phyloP scores from a whole-genome alignment of 2,329 filamentous ascomycete genomes.

The Penicillium sp. region DNA sequence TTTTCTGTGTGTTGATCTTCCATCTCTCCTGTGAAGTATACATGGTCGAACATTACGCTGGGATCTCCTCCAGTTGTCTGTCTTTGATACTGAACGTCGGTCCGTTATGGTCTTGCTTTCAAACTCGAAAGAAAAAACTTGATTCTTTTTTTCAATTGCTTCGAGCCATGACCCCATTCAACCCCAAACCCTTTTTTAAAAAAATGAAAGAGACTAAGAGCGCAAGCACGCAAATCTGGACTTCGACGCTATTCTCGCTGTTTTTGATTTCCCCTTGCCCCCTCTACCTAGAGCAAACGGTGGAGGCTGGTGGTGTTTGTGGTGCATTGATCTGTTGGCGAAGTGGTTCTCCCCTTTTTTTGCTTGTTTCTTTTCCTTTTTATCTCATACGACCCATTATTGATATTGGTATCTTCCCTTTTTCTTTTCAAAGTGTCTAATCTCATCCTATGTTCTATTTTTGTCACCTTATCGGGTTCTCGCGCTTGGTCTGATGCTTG shows the following conservation, averaged over 20 bases:
- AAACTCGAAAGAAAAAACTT: background rate
- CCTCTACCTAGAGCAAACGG: conserved; percentile 37
- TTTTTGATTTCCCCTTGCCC: conserved; percentile 27
- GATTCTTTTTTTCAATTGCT: background rate
- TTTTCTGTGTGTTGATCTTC: conserved; percentile 1
- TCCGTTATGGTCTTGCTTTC: conserved; percentile 12
- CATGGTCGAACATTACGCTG: conserved; percentile 22
- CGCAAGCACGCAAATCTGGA: conserved; percentile 31
- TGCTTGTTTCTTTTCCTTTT: conserved; percentile 22
- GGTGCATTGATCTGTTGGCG: conserved; percentile 38
- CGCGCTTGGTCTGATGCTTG: background rate
- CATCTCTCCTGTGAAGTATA: conserved; percentile 19
- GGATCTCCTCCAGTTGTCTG: conserved; percentile 6
- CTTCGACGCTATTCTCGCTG: conserved; percentile 26
- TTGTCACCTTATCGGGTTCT: background rate
- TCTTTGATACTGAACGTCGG: conserved; percentile 15
- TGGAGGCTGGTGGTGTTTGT: conserved; percentile 39
- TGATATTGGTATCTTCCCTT: conserved; percentile 24
- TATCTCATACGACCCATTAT: conserved; percentile 24
- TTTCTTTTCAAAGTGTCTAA: conserved; percentile 25
- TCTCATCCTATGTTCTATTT: conserved; percentile 10
- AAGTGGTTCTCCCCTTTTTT: conserved; percentile 30
- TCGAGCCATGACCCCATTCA: background rate
- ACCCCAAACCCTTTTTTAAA: conserved; percentile 12
- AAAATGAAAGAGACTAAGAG: conserved; percentile 29